A percentile compares a stretch with the other conserved stretches of the same genome.
Conservation (phyloP, 106 monocot genomes). For the Dendrobium nobile region DNA sequence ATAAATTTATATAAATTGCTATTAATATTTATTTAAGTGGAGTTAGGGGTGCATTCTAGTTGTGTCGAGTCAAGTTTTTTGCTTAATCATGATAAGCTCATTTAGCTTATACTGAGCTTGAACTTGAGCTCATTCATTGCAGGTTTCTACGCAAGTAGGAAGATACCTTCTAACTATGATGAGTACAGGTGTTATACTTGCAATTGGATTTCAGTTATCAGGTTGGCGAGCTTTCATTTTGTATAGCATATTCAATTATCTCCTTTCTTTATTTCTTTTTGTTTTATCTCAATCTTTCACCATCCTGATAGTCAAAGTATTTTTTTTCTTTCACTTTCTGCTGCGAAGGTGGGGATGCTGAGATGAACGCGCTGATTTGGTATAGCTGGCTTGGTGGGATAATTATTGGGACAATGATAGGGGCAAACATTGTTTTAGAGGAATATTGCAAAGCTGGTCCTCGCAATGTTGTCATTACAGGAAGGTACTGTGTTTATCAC, state of each 20-base stretch:
- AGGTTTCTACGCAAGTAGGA: constrained; percentile 68
- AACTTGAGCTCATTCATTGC: not conserved
- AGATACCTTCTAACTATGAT: constrained; percentile 92
- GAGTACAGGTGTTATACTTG: constrained; percentile 93
- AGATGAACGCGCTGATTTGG: constrained; percentile 94
- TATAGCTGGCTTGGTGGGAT: constrained; percentile 98
- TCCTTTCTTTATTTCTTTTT: not conserved
- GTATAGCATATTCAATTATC: not conserved
- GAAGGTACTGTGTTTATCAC: constrained; percentile 47
- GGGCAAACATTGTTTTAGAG: constrained; percentile 88
- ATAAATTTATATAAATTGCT: too few species aligned
- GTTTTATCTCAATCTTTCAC: not conserved
- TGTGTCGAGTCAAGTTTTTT: too few species aligned
- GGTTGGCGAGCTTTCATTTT: constrained; percentile 28
- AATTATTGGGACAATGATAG: constrained; percentile 93
- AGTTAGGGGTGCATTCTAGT: not conserved
- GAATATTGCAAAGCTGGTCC: constrained; percentile 93
- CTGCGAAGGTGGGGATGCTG: constrained; percentile 69
- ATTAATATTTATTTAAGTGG: not conserved
- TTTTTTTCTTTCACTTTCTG: constrained; percentile 9
- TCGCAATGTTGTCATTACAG: constrained; percentile 93
- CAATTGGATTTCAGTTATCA: constrained; percentile 87
- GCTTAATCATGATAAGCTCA: too few species aligned
- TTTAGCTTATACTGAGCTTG: too few species aligned
- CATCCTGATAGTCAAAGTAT: not conserved